Evolutionary conservation across 106 monocot species (phyloP), one percentile per base, ranked within the genome.

Genomic region (Alisma plantagoaquatica): DNA sequence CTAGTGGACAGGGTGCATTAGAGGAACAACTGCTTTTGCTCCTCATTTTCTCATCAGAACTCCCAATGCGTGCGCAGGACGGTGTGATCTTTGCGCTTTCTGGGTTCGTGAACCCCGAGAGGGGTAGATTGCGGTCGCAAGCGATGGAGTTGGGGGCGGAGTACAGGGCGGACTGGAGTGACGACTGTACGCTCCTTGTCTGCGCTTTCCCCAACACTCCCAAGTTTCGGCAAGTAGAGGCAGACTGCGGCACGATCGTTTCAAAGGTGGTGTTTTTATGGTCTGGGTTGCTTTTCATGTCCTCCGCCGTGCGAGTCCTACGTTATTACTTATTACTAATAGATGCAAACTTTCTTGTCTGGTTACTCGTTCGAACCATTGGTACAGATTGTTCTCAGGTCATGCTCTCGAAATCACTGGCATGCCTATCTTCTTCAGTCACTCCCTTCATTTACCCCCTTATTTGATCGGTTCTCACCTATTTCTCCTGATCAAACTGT

Each of bases 141-240:
- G 89, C 84, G 31, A 54, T 81, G 59, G 84, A 81, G 33, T 84
- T 96, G 84, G 96, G 96, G 41, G 96, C 78, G 14, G 75, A 70
- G 57, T 96, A 84, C 65, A 69, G 52, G 43, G 35, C 84, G 29
- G 89, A 96, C 70, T 96, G 96, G 89, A 79, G 59, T 42, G 71
- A 84, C 24, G 84, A 84, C 42, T 96, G 89, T 60, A 89, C 88
- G 18, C 81, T 96, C 61, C 84, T 96, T 69, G 59, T 96, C 38
- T 96, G 81, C 61, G 89, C 96, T 46, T 96, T 96, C 70, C 57
- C 81, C n/a, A 89, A 82, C 50, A 96, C 96, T 43, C 96, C 96
- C 31, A 96, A 96, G 53, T 96, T 89, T 61, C 76, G 78, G 43
- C 96, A 96, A 76, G 96, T 96, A 19, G 58, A 75, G 27, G 64